A percentile compares a stretch with the other conserved stretches of the same genome.
These are phyloP conservation scores for Pisolithus thermaeus DNA, from an alignment of 1,284 basidiomycete genomes.

Conservation along the genomic window DNA sequence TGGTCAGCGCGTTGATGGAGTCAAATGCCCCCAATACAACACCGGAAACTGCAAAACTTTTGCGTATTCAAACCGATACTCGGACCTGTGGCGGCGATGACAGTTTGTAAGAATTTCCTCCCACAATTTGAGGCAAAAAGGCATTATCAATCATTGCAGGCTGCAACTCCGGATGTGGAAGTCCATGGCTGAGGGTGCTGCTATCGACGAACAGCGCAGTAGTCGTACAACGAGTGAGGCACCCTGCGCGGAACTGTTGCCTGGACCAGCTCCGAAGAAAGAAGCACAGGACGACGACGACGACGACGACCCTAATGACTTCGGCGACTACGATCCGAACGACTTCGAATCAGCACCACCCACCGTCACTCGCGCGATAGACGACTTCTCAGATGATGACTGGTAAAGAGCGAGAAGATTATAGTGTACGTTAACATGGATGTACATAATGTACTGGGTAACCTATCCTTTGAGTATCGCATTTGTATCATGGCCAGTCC, in stretches of 20 bases:
- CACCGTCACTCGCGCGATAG: slow-evolving; percentile 3
- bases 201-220: slow-evolving; percentile 27
- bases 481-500: neutral
- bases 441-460: neutral
- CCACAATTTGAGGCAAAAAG: neutral
- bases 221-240: slow-evolving; percentile 14
- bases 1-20: slow-evolving; percentile 24
- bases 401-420: slow-evolving; percentile 9
- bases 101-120: slow-evolving; percentile 22
- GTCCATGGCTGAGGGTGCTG: slow-evolving; percentile 27
- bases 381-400: slow-evolving; percentile 26
- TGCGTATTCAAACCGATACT: slow-evolving; percentile 25
- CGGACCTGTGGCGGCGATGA: slow-evolving; percentile 27
- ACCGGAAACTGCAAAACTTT: slow-evolving; percentile 19
- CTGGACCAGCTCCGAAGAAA: slow-evolving; percentile 4
- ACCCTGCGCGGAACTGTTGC: slow-evolving; percentile 10
- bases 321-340: slow-evolving; percentile 8
- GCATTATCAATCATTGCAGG: slow-evolving; percentile 6
- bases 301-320: slow-evolving; percentile 7
- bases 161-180: slow-evolving; percentile 27
- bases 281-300: neutral
- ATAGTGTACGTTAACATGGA: neutral
- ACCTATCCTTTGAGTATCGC: neutral
- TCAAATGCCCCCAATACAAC: slow-evolving; percentile 16
- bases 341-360: slow-evolving; percentile 9